These are phyloP conservation scores for Nyctanthes arbortristis DNA, from an alignment of 257 asterid species.

Conservation along the genomic window DNA sequence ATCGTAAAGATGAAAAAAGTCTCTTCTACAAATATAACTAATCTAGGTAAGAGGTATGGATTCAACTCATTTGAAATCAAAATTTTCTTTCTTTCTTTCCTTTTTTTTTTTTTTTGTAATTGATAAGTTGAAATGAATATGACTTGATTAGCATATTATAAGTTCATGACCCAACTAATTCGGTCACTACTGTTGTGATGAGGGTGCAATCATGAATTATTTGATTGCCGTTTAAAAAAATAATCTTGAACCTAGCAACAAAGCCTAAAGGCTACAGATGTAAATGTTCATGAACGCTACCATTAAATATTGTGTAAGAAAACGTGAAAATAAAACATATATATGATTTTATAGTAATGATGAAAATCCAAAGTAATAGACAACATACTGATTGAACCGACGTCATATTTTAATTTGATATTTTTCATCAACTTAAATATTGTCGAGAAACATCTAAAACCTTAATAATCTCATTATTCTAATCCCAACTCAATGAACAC, in stretches of 20 bases:
- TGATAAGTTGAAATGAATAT: too few species aligned
- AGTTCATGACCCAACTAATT: not conserved
- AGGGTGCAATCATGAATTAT: not conserved
- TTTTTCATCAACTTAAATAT: not conserved
- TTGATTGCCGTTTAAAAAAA: not conserved
- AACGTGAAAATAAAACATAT: not conserved
- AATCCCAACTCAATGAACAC: constrained; percentile 49
- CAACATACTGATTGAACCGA: not conserved
- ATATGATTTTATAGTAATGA: not conserved
- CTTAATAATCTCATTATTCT: constrained; percentile 18
- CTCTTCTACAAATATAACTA: too few species aligned
- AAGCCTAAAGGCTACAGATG: not conserved
- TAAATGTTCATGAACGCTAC: not conserved
- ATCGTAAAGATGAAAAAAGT: too few species aligned
- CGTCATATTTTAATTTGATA: not conserved
- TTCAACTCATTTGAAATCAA: too few species aligned
- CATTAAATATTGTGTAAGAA: not conserved
- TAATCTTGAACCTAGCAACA: not conserved
- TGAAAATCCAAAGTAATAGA: not conserved
- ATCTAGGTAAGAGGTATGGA: too few species aligned
- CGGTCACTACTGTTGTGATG: not conserved
- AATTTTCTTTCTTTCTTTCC: too few species aligned
- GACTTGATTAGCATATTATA: not conserved
- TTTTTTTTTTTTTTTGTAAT: too few species aligned
- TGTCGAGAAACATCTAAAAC: not conserved